Base-by-base conservation (phyloP, 345 rosid genomes). In the Gossypium herbaceum region DNA sequence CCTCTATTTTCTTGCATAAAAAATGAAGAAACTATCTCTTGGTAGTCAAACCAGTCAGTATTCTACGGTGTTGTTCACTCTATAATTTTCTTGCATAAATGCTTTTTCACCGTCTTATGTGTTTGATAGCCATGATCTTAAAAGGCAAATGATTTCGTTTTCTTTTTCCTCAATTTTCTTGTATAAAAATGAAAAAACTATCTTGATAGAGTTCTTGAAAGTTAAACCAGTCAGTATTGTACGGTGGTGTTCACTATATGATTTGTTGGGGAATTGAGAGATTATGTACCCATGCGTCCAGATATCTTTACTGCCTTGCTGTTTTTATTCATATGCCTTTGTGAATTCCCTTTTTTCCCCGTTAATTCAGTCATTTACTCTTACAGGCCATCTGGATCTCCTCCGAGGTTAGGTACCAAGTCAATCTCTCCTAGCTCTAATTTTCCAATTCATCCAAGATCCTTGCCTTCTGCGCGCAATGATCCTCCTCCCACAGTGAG, bases 301-400 rank as follows among this genome's bases (percentile, higher is more conserved):
- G 4, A 15, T 44, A 41, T 56, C 10, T 29, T 41, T 55, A 44
- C 5, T n/a, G 50, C 7, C 55, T 61, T 27, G 45, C 6, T 10
- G 68, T 41, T 60, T 11, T 77, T 3, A 47, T 68, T 47, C 16
- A 10, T 24, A 13, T 63, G 48, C 17, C 15, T 13, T 55, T 54
- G 57, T 24, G 19, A 1, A n/a, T 45, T 63, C 51, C 7, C 29
- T 63, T 63, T 22, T 68, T 58, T 24, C 68, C 59, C 66, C n/a
- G 16, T n/a, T 73, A 70, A 61, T 68, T 71, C 48, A 9, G 61
- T 77, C 10, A 41, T 61, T 51, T 81, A 72, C 76, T 67, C 72
- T 70, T 79, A 61, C 80, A 88, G 87, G 87, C 77, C 80, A 72
- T 75, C 76, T 16, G 76, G 48, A 62, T 90, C 87, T 80, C 89